Conservation (phyloP, 176 grass and related monocot species). For the Echinochloa phyllopogon region DNA sequence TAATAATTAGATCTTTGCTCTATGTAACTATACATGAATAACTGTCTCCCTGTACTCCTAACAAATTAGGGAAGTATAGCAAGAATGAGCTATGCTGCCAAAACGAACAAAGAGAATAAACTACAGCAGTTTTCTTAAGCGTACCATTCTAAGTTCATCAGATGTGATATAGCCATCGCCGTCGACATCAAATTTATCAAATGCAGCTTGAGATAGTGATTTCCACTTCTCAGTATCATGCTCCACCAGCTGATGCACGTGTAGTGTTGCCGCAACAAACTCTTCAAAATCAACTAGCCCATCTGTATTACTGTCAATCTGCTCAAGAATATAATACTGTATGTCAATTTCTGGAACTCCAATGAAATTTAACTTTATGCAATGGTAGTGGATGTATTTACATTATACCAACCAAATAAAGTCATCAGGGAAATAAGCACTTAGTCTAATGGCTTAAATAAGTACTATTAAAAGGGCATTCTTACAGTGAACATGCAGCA, state of each 20-base stretch:
- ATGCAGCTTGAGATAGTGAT: conserved; percentile 78
- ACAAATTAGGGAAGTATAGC: conserved; percentile 3
- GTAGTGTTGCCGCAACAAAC: conserved; percentile 92
- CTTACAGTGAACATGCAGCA: background rate
- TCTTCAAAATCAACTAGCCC: conserved; percentile 93
- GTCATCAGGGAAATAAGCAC: background rate
- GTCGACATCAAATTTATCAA: conserved; percentile 90
- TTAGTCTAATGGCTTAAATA: conserved; percentile 5
- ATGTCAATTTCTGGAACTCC: background rate
- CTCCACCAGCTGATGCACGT: conserved; percentile 86
- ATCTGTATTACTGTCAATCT: conserved; percentile 98
- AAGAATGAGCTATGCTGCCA: background rate
- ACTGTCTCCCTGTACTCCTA: background rate
- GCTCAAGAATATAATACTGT: conserved; percentile 24
- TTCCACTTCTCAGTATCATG: conserved; percentile 87
- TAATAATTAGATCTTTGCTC: background rate
- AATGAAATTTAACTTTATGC: conserved; percentile 30
- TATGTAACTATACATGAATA: background rate
- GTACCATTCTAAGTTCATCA: conserved; percentile 93
- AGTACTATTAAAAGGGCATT: background rate
- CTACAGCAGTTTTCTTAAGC: background rate
- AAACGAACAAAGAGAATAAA: background rate
- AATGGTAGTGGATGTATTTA: background rate
- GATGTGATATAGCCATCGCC: conserved; percentile 93
- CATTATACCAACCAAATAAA: background rate